phyloP scores from a whole-genome alignment of 192 early-diverging fungal genomes.

The Glomus cerebriforme region DNA sequence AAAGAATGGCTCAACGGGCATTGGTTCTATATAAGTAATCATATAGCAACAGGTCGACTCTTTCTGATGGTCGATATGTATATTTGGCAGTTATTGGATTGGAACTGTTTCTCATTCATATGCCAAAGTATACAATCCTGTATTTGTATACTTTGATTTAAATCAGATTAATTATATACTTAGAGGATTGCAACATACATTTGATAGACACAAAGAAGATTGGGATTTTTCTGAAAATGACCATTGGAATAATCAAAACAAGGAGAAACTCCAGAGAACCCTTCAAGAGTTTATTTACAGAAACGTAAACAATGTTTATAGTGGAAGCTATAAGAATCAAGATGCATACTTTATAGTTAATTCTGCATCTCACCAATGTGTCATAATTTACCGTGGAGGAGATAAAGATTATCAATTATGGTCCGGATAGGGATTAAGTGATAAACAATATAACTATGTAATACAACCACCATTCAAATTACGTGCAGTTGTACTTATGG shows the following conservation, averaged over 20 bases:
- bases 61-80: constrained; percentile 16
- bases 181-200: not conserved
- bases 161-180: not conserved
- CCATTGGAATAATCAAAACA: constrained; percentile 11
- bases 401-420: constrained; percentile 18
- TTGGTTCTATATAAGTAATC: constrained; percentile 23
- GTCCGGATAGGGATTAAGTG: constrained; percentile 23
- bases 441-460: not conserved
- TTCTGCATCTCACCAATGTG: constrained; percentile 5
- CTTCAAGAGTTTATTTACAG: constrained; percentile 21
- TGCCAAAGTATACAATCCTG: constrained; percentile 11
- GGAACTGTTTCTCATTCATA: constrained; percentile 25
- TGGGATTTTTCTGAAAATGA: constrained; percentile 15
- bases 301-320: constrained; percentile 17
- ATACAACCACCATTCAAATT: constrained; percentile 18
- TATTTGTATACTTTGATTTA: constrained; percentile 11
- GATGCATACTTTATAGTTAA: constrained; percentile 16
- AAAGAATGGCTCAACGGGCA: constrained; percentile 10
- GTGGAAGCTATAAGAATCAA: constrained; percentile 18
- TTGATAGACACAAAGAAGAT: not conserved
- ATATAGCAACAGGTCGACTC: constrained; percentile 1
- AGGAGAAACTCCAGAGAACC: constrained; percentile 1
- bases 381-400: constrained; percentile 24
- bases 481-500: constrained; percentile 6
- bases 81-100: constrained; percentile 8